Base-by-base conservation (phyloP, 2,329 filamentous ascomycete species). In the Penicillium thymicola region DNA sequence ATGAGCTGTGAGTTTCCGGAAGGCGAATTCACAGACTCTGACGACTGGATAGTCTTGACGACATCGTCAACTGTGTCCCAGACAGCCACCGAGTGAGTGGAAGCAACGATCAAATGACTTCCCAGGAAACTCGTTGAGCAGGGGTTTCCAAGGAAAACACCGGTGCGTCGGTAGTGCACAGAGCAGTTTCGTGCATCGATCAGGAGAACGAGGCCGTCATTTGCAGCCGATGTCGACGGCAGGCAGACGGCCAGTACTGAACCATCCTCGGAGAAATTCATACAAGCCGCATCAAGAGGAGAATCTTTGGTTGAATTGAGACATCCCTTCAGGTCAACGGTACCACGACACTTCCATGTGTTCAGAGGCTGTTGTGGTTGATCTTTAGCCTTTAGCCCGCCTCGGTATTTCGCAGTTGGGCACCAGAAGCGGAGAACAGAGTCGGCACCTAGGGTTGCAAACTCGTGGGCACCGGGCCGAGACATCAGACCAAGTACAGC, bases 371-470 rank as follows among this genome's bases (percentile, higher is more conserved):
- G 61, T 55, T 70, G 55, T 42, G 63, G 21, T 54, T 58, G 30
- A 37, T 63, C 56, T 37, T 84, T 86, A 23, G 86, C 79, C 9
- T 84, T 79, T 38, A 89, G 76, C 4, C 89, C 90, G 64, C 89
- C 85, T 46, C 86, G 84, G 60, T 85, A 82, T 44, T 89, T 83
- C 6, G 83, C 80, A 71, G 85, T 89, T 11, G 89, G 85, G n/a
- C 83, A 83, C 94, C 94, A 99, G 46, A 94, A 79, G 38, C 90
- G 86, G 37, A 96, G 83, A 23, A 84, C 77, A 11, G 86, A 87
- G 70, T 99, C 93, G 54, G 87, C 85, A 36, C 93, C 94, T 38
- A 96, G 81, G 1, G 92, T 96, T 9, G 90, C 89, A 71, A 97
- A 97, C 45, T 88, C 85, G 47, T 84, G 78, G 8, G 82, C 81